These are phyloP conservation scores for Akanthomyces lecanii DNA, from an alignment of 2,329 filamentous ascomycete species.

Conservation along the genomic window DNA sequence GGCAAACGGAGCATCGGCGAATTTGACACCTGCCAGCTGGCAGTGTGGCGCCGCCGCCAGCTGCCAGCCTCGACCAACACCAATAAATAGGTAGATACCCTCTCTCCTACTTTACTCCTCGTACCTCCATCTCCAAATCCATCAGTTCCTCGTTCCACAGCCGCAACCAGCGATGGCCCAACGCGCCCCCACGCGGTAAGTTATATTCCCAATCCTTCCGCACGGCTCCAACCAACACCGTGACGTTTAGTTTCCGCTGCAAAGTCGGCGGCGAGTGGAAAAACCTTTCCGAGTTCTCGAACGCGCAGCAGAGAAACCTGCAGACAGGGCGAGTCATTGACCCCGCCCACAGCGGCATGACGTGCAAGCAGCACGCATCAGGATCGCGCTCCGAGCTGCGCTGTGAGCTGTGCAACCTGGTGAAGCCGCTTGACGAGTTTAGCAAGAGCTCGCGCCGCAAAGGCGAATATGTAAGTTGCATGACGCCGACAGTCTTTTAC, in stretches of 20 bases:
- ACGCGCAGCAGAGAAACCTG: constrained; percentile 29
- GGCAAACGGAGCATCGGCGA: too few relatives aligned
- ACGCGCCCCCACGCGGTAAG: neutral
- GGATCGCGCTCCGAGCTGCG: constrained; percentile 24
- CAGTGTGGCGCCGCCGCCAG: too few relatives aligned
- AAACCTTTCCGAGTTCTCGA: constrained; percentile 29
- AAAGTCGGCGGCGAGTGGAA: constrained; percentile 22
- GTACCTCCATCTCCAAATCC: neutral
- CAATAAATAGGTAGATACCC: too few relatives aligned
- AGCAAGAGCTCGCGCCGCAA: constrained; percentile 27
- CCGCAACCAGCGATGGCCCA: too few relatives aligned
- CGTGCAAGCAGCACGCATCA: constrained; percentile 32
- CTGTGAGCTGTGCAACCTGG: constrained; percentile 30
- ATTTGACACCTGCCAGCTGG: too few relatives aligned
- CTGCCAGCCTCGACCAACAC: too few relatives aligned
- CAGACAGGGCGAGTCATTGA: constrained; percentile 22
- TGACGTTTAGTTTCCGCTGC: neutral
- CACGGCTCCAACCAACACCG: neutral
- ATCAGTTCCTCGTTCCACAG: too few relatives aligned
- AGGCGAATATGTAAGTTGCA: constrained; percentile 28
- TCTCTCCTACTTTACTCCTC: too few relatives aligned
- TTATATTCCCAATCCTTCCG: neutral
- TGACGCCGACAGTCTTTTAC: neutral
- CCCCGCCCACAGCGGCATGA: constrained; percentile 33
- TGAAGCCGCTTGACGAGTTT: constrained; percentile 28